A percentile compares a stretch with the other conserved stretches of the same genome.
These are phyloP conservation scores for Voacanga thouarsii DNA, from an alignment of 257 asterid genomes.

Conservation along the genomic window DNA sequence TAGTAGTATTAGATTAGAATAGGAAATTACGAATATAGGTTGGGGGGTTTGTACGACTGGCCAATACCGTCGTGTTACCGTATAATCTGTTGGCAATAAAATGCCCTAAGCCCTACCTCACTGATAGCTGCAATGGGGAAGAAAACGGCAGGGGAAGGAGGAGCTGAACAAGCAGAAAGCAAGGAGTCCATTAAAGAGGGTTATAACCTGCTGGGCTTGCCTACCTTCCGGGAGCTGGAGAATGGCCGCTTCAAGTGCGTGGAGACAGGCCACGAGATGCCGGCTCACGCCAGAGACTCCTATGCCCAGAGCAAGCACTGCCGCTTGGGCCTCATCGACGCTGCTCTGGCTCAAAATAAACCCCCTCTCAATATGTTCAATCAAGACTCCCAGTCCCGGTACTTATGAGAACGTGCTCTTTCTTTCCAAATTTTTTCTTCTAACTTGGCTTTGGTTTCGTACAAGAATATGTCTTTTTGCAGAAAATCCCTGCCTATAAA, in stretches of 20 bases:
- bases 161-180: constrained; percentile 26
- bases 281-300: constrained; percentile 62
- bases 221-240: constrained; percentile 60
- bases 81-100: too few relatives aligned
- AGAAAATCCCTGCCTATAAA: background rate
- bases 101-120: background rate
- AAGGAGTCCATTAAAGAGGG: constrained; percentile 47
- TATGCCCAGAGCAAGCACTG: constrained; percentile 84
- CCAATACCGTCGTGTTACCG: too few relatives aligned
- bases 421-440: background rate
- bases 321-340: constrained; percentile 80
- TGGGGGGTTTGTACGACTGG: too few relatives aligned
- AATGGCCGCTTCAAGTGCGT: constrained; percentile 83
- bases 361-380: constrained; percentile 90
- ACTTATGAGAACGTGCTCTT: background rate
- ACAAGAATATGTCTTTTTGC: background rate
- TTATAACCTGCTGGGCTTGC: constrained; percentile 58
- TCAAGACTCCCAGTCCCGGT: constrained; percentile 77
- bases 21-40: too few relatives aligned
- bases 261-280: constrained; percentile 94
- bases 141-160: constrained; percentile 42
- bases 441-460: background rate
- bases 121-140: constrained; percentile 52
- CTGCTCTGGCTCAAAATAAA: constrained; percentile 55
- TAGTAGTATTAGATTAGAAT: too few relatives aligned